Base-by-base conservation (phyloP, 2,329 filamentous ascomycete genomes). In the Ophiocordyceps camponoti-leonardi region DNA sequence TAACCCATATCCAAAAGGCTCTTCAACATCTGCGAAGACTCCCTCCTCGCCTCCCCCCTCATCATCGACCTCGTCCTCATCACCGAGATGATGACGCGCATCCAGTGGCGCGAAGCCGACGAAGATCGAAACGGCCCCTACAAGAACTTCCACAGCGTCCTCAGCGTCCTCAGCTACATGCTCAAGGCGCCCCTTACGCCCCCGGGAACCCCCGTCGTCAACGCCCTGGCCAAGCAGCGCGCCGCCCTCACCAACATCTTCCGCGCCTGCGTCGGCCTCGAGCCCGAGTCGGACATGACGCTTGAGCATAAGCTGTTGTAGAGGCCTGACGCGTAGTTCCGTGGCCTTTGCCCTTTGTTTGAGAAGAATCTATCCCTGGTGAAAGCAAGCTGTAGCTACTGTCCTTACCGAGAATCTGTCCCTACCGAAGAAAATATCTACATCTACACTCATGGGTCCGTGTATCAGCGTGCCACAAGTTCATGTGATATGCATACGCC, bases 21-120 rank as follows among this genome's bases (percentile, higher is more conserved):
- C 63, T 95, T 94, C 79, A 98, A 98, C 65, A 88, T 96, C 56
- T 98, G 92, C 71, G 92, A 98, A 69, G 92, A 98, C 68, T 96
- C 92, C 41, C 81, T 98, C 45, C 75, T 98, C 53, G 92, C 92
- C 12, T 93, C 90, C 44, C 92, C 92, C 31, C 71, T 98, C 60
- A 98, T 98, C 73, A 94, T 98, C 58, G 92, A 98, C 63, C 73
- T 98, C 49, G 87, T 95, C 44, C 64, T 98, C 49, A 73, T 96
- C 54, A 77, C 92, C 33, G 92, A 98, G 74, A 86, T 98, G 73
- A 95, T 98, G 88, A 96, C 92, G 48, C 87, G 92, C 60, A 88
- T 98, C 61, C 79, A 86, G 68, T 98, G 92, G 90, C 87, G 83
- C 69, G 66, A 69, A 39, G 68, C 61, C 49, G 71, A 69, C 49